Evolutionary conservation across 1,284 basidiomycete genomes (phyloP).

Genomic region (Inonotus obliquus): DNA sequence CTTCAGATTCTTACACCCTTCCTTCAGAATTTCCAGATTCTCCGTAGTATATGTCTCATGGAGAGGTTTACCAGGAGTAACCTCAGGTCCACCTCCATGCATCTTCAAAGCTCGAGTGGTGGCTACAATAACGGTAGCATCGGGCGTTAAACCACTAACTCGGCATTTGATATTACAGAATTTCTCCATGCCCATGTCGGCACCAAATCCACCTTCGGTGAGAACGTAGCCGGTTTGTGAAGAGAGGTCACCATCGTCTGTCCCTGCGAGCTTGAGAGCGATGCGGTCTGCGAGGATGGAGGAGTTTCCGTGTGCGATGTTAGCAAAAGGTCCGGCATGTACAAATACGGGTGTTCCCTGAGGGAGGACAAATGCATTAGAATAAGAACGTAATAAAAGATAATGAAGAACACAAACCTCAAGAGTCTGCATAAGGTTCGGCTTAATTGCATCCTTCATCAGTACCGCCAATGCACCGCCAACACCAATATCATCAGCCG

Average conservation of each 20-base stretch:
- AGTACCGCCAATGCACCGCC: constrained; percentile 95
- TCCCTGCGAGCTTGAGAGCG: constrained; percentile 94
- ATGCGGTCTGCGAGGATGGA: constrained; percentile 96
- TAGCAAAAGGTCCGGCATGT: constrained; percentile 97
- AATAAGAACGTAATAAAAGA: background rate
- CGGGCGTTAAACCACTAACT: constrained; percentile 87
- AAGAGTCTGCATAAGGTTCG: constrained; percentile 97
- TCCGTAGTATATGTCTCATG: constrained; percentile 94
- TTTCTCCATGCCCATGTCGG: constrained; percentile 99
- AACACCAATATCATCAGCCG: constrained; percentile 95
- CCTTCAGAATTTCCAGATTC: constrained; percentile 85
- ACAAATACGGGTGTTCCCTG: constrained; percentile 97
- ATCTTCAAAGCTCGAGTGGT: constrained; percentile 98
- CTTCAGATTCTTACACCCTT: constrained; percentile 90
- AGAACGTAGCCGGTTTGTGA: constrained; percentile 91
- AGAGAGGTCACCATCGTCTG: constrained; percentile 84
- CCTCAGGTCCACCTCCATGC: constrained; percentile 98
- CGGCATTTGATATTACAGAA: constrained; percentile 99
- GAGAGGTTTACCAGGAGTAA: constrained; percentile 93
- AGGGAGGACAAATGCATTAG: background rate
- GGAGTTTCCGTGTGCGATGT: constrained; percentile 99
- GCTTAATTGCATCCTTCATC: constrained; percentile 99
- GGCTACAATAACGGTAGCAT: constrained; percentile 94
- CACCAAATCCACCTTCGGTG: constrained; percentile 98
- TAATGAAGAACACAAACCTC: constrained; percentile 44